A percentile compares a stretch with the other conserved stretches of the same genome.
Conservation (phyloP, 2,329 filamentous ascomycete species). For the Nemania sp. region DNA sequence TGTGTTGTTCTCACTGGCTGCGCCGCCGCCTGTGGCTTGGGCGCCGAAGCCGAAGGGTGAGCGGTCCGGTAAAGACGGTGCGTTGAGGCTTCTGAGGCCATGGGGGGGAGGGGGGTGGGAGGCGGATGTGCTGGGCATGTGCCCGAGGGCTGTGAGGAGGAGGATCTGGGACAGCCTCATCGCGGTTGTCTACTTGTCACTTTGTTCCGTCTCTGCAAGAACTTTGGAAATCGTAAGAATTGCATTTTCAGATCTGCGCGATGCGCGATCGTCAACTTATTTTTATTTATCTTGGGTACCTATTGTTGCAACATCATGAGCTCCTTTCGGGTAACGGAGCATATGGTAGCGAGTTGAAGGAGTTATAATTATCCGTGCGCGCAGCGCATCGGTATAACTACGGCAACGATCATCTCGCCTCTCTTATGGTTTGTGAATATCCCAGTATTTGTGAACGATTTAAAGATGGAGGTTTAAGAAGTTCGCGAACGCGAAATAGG, state of each 20-base stretch:
- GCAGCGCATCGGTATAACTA: neutral
- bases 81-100: neutral
- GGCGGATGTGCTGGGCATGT: neutral
- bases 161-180: slow-evolving; percentile 9
- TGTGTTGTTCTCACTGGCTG: slow-evolving; percentile 10
- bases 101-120: neutral
- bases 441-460: too few relatives aligned
- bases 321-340: slow-evolving; percentile 12
- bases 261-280: neutral
- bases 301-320: neutral
- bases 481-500: too few relatives aligned
- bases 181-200: neutral
- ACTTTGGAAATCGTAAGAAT: neutral
- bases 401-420: slow-evolving; percentile 1
- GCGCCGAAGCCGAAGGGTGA: slow-evolving; percentile 29
- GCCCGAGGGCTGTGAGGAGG: slow-evolving; percentile 5
- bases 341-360: slow-evolving; percentile 14
- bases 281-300: slow-evolving; percentile 2
- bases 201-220: neutral
- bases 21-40: slow-evolving; percentile 24
- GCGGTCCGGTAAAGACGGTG: slow-evolving; percentile 21
- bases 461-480: too few relatives aligned
- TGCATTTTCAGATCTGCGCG: neutral
- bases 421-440: neutral
- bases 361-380: slow-evolving; percentile 17